phyloP scores from a whole-genome alignment of 176 grass and related monocot genomes.

The Phragmites australis region DNA sequence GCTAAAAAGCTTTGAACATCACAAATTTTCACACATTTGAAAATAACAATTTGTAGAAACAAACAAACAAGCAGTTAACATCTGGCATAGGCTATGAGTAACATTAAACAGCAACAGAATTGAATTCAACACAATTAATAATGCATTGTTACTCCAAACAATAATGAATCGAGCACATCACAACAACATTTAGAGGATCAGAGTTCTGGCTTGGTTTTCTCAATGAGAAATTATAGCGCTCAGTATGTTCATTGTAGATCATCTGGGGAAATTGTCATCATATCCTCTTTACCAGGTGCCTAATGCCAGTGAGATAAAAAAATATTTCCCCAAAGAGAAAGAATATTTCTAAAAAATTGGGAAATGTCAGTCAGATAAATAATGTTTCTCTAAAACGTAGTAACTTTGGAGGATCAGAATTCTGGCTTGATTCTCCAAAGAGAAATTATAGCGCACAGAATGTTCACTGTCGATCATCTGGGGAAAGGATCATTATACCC shows the following conservation, averaged over 20 bases:
- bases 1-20: too few relatives aligned
- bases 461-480: conserved; percentile 33
- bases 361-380: too few relatives aligned
- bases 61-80: background rate
- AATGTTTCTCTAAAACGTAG: too few relatives aligned
- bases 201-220: conserved; percentile 55
- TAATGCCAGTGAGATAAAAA: too few relatives aligned
- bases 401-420: conserved; percentile 20
- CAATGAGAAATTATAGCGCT: conserved; percentile 45
- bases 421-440: conserved; percentile 34
- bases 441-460: conserved; percentile 21
- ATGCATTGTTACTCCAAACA: background rate
- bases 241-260: conserved; percentile 56
- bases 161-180: background rate
- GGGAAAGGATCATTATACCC: conserved; percentile 25
- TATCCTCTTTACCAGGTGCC: background rate
- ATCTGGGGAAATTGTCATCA: conserved; percentile 63
- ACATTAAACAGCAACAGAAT: background rate
- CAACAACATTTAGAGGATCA: conserved; percentile 27
- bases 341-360: too few relatives aligned
- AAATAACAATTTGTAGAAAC: too few relatives aligned
- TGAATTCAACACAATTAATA: background rate
- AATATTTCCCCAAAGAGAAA: too few relatives aligned
- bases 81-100: background rate
- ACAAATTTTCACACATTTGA: too few relatives aligned